Percentiles rank a stretch among this genome's conserved stretches.
Conservation (phyloP, 805 yeast species). For the Lipomyces spencermartinsiae region DNA sequence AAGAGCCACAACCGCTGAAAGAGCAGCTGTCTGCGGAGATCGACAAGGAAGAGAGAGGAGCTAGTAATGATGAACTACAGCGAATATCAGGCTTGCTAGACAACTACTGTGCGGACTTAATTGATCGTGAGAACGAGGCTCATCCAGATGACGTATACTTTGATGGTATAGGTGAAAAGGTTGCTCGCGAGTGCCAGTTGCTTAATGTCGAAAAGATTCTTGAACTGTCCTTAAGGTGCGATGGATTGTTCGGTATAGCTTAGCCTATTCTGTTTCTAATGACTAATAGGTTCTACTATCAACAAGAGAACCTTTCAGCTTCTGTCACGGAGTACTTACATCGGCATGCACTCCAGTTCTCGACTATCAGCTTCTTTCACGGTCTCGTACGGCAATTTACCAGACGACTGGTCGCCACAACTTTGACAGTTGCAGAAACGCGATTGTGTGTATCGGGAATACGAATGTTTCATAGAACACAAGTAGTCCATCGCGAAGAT, state of each 20-base stretch:
- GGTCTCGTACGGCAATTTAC: constrained; percentile 19
- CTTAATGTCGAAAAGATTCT: constrained; percentile 25
- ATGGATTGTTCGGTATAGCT: not conserved
- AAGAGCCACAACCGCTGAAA: not conserved
- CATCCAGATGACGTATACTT: constrained; percentile 9
- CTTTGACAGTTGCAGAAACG: constrained; percentile 18
- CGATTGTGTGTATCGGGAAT: constrained; percentile 26
- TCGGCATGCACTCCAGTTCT: constrained; percentile 19
- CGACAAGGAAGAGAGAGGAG: constrained; percentile 3
- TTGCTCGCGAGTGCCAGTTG: constrained; percentile 16
- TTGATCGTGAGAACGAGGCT: not conserved
- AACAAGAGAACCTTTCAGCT: constrained; percentile 13
- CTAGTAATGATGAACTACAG: not conserved
- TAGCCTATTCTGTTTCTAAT: not conserved
- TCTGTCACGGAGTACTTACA: constrained; percentile 1
- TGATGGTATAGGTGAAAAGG: not conserved
- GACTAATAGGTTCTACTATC: constrained; percentile 21
- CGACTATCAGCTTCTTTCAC: constrained; percentile 18
- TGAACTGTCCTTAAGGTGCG: constrained; percentile 27
- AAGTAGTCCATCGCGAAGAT: constrained; percentile 14
- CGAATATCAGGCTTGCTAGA: not conserved
- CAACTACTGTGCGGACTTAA: constrained; percentile 7
- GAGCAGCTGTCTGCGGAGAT: constrained; percentile 4
- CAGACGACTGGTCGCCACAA: constrained; percentile 26
- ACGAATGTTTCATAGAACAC: constrained; percentile 8